Base-by-base conservation (phyloP, 768 basidiomycete species). In the Tylopilus sp. region DNA sequence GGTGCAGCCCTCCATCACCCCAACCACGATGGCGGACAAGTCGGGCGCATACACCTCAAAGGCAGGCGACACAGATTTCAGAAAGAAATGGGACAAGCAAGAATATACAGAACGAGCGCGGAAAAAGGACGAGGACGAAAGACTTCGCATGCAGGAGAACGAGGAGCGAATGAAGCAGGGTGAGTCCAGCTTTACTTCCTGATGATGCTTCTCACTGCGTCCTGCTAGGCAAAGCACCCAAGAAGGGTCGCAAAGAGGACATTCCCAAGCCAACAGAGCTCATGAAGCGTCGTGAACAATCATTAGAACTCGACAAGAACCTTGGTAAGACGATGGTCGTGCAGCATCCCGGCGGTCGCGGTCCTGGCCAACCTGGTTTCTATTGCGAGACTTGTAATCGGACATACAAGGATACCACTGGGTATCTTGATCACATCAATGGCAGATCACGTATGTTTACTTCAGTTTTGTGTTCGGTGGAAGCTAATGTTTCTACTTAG, bases 391-490 rank as follows among this genome's bases (percentile, higher is more conserved):
- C 87, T 9, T 99, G 97, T 68, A 87, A 81, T 59, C 77, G 92
- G 58, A 95, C 88, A 15, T 90, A 92, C 72, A 97, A 95, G 69
- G 97, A 99, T 63, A 92, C 84, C 45, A 79, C 84, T 18, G 90
- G 84, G 10, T 98, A 98, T 67, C 74, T 99, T 42, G 95, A 98
- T 66, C 97, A 99, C 64, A 82, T 99, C 50, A 99, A 99, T 71
- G 86, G 92, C 52, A 79, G 94, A 75, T 82, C 83, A 48, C 95
- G 95, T 98, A 68, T 62, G 93, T 81, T 9, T 45, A 44, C 41
- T 46, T 51, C 7, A 2, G 49, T n/a, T 39, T 2, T 17, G 7
- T 35, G 8, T 35, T 33, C 12, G 25, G 13, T 11, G 20, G n/a
- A n/a, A 25, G 26, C 21, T 57, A 12, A 61, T 23, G 30, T 10